Conservation (phyloP, 805 yeast genomes). For the Nakazawaea anatomiae region DNA sequence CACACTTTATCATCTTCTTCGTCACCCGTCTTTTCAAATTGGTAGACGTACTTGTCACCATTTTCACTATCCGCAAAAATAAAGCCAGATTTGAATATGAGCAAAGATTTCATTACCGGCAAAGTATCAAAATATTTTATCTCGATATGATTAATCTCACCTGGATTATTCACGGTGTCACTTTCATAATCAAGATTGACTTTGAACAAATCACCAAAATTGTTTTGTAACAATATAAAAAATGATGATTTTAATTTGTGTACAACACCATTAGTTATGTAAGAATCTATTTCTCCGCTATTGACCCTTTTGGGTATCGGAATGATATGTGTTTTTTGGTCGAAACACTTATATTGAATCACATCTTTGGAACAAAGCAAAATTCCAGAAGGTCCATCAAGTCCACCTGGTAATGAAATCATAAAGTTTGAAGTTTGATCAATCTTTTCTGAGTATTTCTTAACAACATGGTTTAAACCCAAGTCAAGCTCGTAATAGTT, state of each 20-base stretch:
- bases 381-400: conserved; percentile 67
- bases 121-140: conserved; percentile 74
- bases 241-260: conserved; percentile 62
- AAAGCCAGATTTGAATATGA: conserved; percentile 70
- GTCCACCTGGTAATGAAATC: conserved; percentile 65
- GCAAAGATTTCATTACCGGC: conserved; percentile 48
- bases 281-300: conserved; percentile 17
- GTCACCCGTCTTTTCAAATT: conserved; percentile 71
- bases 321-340: conserved; percentile 28
- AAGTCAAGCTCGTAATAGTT: conserved; percentile 78
- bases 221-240: conserved; percentile 65
- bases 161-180: conserved; percentile 28
- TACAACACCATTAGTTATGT: conserved; percentile 50
- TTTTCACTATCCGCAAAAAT: conserved; percentile 60
- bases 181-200: conserved; percentile 44
- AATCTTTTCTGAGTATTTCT: conserved; percentile 37
- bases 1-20: conserved; percentile 30
- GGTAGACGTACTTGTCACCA: conserved; percentile 66
- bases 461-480: conserved; percentile 74
- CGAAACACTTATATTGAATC: conserved; percentile 44
- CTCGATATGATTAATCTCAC: conserved; percentile 33
- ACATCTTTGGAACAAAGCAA: conserved; percentile 55
- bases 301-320: conserved; percentile 50
- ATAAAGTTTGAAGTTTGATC: conserved; percentile 41
- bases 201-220: conserved; percentile 72